Conservation (phyloP, 129 eudicot species). For the Tagetes patula region DNA sequence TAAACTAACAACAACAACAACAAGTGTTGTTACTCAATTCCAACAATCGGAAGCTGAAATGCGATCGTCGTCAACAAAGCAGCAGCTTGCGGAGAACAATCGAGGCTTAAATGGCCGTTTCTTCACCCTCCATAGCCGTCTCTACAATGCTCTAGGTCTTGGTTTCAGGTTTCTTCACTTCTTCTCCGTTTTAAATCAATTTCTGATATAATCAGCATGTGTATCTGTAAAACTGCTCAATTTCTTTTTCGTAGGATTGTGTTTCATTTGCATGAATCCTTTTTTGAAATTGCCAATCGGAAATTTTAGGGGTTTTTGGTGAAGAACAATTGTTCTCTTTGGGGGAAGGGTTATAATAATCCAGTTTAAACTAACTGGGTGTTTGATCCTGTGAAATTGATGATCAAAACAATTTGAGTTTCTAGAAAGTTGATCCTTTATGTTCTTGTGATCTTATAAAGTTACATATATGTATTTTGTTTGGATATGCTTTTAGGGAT, state of each 20-base stretch:
- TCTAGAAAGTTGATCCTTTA: background rate
- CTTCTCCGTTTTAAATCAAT: background rate
- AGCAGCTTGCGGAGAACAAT: slow-evolving; percentile 40
- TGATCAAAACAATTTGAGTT: background rate
- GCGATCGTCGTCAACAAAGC: slow-evolving; percentile 53
- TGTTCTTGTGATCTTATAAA: background rate
- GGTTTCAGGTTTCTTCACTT: slow-evolving; percentile 44
- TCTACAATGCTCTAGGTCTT: slow-evolving; percentile 60
- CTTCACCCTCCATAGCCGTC: slow-evolving; percentile 60
- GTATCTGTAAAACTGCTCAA: background rate
- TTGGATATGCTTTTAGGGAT: slow-evolving; percentile 14
- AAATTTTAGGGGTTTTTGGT: background rate
- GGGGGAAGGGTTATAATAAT: background rate
- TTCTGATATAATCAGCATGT: background rate
- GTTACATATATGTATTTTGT: background rate
- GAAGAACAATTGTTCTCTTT: slow-evolving; percentile 4
- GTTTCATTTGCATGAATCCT: background rate
- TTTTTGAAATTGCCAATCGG: slow-evolving; percentile 10
- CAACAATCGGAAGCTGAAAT: slow-evolving; percentile 6
- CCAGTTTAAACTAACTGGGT: background rate
- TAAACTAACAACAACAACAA: background rate
- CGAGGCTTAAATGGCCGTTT: slow-evolving; percentile 56
- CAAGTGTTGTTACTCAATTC: background rate
- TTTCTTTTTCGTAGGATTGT: slow-evolving; percentile 4
- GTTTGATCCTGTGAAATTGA: slow-evolving; percentile 3